Evolutionary conservation across 2,329 filamentous ascomycete genomes (phyloP).

Genomic region (Venturia pyrina): DNA sequence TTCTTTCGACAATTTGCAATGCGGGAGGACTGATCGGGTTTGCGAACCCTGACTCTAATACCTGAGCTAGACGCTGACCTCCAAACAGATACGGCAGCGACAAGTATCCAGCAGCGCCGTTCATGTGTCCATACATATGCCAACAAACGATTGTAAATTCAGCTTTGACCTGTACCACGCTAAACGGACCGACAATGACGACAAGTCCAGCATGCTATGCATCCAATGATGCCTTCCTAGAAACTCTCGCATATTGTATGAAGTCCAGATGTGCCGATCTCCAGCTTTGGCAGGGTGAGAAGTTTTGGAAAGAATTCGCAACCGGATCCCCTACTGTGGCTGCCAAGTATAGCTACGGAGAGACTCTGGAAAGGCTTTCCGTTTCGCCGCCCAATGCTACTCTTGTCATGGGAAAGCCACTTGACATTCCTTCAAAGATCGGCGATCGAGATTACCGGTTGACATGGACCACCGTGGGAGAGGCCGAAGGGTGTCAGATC

Average conservation of each 20-base stretch:
- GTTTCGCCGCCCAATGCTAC: background rate
- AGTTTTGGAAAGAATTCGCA: conserved; percentile 10
- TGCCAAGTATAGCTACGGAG: background rate
- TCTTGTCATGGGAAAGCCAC: background rate
- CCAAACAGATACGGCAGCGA: background rate
- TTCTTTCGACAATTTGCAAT: background rate
- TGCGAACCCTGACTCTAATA: background rate
- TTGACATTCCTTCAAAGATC: background rate
- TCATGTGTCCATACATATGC: background rate
- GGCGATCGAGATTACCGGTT: background rate
- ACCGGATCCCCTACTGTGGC: background rate
- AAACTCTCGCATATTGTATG: conserved; percentile 18
- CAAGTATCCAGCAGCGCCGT: background rate
- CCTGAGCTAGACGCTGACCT: background rate
- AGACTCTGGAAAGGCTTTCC: background rate
- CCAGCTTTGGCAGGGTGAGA: conserved; percentile 15
- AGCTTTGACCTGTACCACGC: background rate
- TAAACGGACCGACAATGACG: background rate
- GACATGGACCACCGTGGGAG: background rate
- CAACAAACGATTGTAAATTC: background rate
- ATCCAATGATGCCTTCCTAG: conserved; percentile 16
- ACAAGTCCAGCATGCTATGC: conserved; percentile 15
- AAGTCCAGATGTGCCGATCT: conserved; percentile 13
- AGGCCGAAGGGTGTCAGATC: background rate
- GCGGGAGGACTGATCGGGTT: background rate